These are phyloP conservation scores for Craspedostauros australis DNA, from an alignment of 108 stramenopile genomes.

Conservation along the genomic window DNA sequence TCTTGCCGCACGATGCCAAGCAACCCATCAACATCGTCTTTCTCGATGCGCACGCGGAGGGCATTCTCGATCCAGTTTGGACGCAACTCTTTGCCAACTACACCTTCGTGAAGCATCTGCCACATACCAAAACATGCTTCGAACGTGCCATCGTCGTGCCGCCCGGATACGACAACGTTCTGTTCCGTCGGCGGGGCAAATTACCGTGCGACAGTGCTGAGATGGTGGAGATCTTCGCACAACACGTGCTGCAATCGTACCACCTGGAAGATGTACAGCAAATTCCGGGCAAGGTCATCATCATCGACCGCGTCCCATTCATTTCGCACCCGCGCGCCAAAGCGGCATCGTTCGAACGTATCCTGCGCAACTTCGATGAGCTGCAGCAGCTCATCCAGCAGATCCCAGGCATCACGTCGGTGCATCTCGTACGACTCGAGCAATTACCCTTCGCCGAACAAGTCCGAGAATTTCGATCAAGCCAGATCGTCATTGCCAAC, in stretches of 20 bases:
- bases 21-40: constrained; percentile 26
- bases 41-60: constrained; percentile 40
- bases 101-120: constrained; percentile 17
- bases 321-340: constrained; percentile 32
- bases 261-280: constrained; percentile 1
- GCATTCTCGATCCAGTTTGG: constrained; percentile 31
- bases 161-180: constrained; percentile 18
- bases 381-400: background rate
- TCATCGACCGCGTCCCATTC: constrained; percentile 37
- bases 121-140: constrained; percentile 16
- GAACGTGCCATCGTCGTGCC: constrained; percentile 35
- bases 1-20: background rate
- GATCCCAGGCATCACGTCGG: constrained; percentile 1
- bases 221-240: constrained; percentile 14
- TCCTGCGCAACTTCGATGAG: background rate
- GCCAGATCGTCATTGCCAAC: constrained; percentile 28
- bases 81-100: constrained; percentile 17
- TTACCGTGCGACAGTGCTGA: background rate
- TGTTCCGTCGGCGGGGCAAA: background rate
- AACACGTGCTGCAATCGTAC: constrained; percentile 19
- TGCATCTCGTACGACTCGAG: constrained; percentile 25
- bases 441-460: constrained; percentile 16
- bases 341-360: background rate
- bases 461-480: constrained; percentile 11
- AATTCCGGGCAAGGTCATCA: constrained; percentile 20